Conservation (phyloP, 2,329 filamentous ascomycete genomes). For the Aspergillus sp. region DNA sequence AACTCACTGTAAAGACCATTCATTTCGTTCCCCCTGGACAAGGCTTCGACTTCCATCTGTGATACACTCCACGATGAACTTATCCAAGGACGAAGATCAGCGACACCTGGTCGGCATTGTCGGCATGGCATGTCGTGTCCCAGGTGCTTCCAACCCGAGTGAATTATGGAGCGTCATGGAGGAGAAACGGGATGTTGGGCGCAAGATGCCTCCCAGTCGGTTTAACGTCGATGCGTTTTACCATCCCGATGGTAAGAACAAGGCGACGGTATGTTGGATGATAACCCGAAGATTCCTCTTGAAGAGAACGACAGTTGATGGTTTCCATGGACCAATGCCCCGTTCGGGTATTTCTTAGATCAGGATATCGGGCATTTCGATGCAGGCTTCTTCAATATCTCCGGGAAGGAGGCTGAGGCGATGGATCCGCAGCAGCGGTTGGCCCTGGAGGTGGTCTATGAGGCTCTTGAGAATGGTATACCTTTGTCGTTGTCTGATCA, state of each 20-base stretch:
- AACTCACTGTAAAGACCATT: too few relatives aligned
- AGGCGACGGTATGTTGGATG: not conserved
- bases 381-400: not conserved
- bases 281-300: too few relatives aligned
- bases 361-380: not conserved
- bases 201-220: not conserved
- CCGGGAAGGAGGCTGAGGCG: not conserved
- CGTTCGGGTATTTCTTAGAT: not conserved
- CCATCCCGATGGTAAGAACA: not conserved
- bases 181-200: not conserved
- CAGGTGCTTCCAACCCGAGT: not conserved
- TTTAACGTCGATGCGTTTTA: not conserved
- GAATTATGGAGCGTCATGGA: not conserved
- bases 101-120: not conserved
- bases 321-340: not conserved
- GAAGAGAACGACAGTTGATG: too few relatives aligned
- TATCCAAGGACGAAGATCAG: too few relatives aligned
- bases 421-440: not conserved
- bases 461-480: not conserved
- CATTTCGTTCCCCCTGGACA: too few relatives aligned
- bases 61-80: too few relatives aligned
- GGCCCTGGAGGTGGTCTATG: not conserved
- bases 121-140: not conserved
- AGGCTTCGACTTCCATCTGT: too few relatives aligned
- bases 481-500: not conserved